Base-by-base conservation (phyloP, 495 filamentous ascomycete species). In the Aspergillus incahuasiensis region DNA sequence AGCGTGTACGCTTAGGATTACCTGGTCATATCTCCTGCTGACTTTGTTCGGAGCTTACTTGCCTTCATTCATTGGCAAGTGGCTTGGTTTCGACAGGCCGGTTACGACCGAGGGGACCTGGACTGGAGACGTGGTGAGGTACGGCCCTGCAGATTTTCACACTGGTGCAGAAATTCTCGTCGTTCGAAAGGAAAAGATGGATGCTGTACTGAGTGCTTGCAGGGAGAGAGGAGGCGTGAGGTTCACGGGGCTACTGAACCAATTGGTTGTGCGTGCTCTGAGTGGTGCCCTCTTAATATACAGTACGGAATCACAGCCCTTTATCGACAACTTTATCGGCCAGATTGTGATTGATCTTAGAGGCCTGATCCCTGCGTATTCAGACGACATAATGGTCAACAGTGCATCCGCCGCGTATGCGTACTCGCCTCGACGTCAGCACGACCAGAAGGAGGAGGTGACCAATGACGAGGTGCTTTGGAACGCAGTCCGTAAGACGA, bases 161-260 rank as follows among this genome's bases (percentile, higher is more conserved):
- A 35, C 32, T 5, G 12, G 12, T 5, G 8, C 32, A 35, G 32
- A 2, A 12, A 35, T 35, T 35, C 32, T 15, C 32, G 9, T 35
- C 9, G 32, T 35, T n/a, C n/a, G n/a, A 35, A 11, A 35, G 12
- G 32, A 9, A 12, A 15, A 11, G n/a, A 18, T 64, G 0, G n/a
- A 48, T 18, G 40, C 30, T 9, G 48, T 58, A 1, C 20, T 64
- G 25, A n/a, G 2, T 42, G 35, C 40, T n/a, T 61, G 55, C 42
- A 44, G 59, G 28, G 38, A 21, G 8, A 52, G 55, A 4, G 28
- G 47, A 2, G 28, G 47, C 0, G 51, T 48, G n/a, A 61, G 58
- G 38, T 28, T 64, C 0, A 64, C 62, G 1, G 62, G 55, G 1
- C 35, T 59, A 1, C 25, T 64, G 1, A 58, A 64, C 39, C 62